These are phyloP conservation scores for Obelidium mucronatum DNA, from an alignment of 192 early-diverging fungal species.

Conservation along the genomic window DNA sequence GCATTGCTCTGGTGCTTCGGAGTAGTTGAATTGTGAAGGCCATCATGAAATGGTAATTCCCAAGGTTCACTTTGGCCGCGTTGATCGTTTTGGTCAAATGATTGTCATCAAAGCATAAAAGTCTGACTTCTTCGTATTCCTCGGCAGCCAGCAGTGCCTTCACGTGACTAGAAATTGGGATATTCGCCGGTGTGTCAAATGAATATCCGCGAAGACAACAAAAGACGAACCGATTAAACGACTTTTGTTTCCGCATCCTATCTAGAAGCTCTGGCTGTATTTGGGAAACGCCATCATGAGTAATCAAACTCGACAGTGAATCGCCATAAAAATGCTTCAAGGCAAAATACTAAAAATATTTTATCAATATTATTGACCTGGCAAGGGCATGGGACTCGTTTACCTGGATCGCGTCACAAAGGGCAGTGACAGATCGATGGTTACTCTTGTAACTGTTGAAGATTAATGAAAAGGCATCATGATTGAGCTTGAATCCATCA, in stretches of 20 bases:
- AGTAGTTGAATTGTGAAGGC: neutral
- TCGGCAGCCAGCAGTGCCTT: constrained; percentile 2
- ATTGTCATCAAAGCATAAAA: neutral
- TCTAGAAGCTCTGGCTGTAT: neutral
- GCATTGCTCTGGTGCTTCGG: neutral
- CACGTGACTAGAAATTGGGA: constrained; percentile 5
- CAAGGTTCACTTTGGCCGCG: neutral
- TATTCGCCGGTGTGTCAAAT: neutral
- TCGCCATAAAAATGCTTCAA: constrained; percentile 17
- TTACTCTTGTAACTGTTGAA: constrained; percentile 16
- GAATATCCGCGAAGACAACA: no score
- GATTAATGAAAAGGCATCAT: constrained; percentile 9
- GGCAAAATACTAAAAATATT: neutral
- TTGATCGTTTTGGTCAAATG: neutral
- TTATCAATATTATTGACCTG: neutral
- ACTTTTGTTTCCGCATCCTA: neutral
- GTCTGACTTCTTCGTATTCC: constrained; percentile 12
- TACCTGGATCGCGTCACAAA: constrained; percentile 17
- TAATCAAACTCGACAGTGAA: neutral
- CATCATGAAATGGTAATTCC: neutral
- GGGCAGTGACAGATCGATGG: constrained; percentile 33
- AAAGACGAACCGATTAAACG: constrained; percentile 11
- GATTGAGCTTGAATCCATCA: constrained; percentile 16
- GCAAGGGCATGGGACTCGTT: neutral
- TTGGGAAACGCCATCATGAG: neutral